Conservation (phyloP, 257 asterid genomes). For the Penstemon davidsonii region DNA sequence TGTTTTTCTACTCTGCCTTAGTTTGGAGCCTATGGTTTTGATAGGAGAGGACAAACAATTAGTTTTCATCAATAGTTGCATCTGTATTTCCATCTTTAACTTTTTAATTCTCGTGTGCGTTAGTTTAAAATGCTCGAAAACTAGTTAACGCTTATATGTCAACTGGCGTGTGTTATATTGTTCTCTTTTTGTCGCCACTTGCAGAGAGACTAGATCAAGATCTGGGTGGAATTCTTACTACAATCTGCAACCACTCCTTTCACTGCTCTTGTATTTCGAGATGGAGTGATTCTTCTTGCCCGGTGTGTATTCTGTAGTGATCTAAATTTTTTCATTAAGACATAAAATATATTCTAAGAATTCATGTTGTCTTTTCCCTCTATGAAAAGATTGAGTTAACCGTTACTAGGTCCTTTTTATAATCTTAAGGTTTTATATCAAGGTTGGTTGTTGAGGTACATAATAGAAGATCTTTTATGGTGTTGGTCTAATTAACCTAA, state of each 20-base stretch:
- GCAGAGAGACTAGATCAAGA: slow-evolving; percentile 94
- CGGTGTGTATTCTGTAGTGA: slow-evolving; percentile 51
- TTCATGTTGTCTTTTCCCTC: too few species aligned
- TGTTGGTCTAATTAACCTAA: neutral
- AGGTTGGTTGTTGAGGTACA: neutral
- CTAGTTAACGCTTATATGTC: slow-evolving; percentile 15
- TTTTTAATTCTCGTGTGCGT: slow-evolving; percentile 9
- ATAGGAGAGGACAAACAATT: slow-evolving; percentile 7
- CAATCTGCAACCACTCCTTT: slow-evolving; percentile 97
- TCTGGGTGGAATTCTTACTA: slow-evolving; percentile 81
- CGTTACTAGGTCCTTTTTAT: slow-evolving; percentile 15
- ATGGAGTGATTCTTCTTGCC: slow-evolving; percentile 99
- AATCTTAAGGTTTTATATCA: slow-evolving; percentile 7
- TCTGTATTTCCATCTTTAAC: slow-evolving; percentile 18
- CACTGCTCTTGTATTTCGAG: slow-evolving; percentile 98
- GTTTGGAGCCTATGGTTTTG: slow-evolving; percentile 20
- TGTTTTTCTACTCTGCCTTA: slow-evolving; percentile 4
- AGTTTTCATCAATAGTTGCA: neutral
- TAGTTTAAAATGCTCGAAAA: slow-evolving; percentile 6
- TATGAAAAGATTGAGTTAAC: slow-evolving; percentile 4
- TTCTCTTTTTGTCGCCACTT: slow-evolving; percentile 27
- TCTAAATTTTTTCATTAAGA: slow-evolving; percentile 17
- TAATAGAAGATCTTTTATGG: neutral
- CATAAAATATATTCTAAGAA: neutral
- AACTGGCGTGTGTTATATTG: slow-evolving; percentile 22